Evolutionary conservation across 108 stramenopile species (phyloP), one percentile per base, ranked within the genome.

Genomic region (Skeletonema menzelii): DNA sequence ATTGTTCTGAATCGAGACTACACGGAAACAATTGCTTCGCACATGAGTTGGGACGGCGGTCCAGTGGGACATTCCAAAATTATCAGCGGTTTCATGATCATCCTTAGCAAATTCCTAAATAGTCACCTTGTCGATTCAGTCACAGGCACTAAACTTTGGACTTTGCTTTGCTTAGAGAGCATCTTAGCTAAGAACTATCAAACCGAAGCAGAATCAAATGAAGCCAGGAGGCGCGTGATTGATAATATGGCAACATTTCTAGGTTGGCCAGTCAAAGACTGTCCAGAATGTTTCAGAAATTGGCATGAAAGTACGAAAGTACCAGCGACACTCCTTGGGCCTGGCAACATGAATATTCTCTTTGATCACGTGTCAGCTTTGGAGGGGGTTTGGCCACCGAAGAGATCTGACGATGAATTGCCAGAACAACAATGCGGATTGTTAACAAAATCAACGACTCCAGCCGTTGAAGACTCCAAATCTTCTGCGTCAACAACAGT

Each of bases 241-340:
- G 12, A 3, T 35, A 15, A 62, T 19, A 15, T 79, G 14, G 77
- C 72, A 6, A n/a, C 37, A 5, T 79, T 79, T 69, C 44, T 79
- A 46, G 34, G 30, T 37, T 79, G 77, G 77, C 72, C 72, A 2
- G 20, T 56, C 11, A 68, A 38, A 34, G 61, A 73, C 17, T 79
- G 77, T 55, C 46, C 32, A 0, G 10, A 42, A 38, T 79, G 77
- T 37, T 79, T 79, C 56, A 59, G 68, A 26, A 10, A 67, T 15
- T 79, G 77, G 77, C 42, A 32, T 14, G 77, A 79, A 60, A 79
- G 77, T 40, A 67, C 34, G 4, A 79, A 79, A 69, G 27, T 74
- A 26, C 53, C 66, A 42, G 42, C 24, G 2, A 20, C 56, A 10
- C 30, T 27, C 3, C 58, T 77, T 28, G 76, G 76, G 5, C 40